A percentile compares a stretch with the other conserved stretches of the same genome.
phyloP scores from a whole-genome alignment of 768 basidiomycete species.

The Lentinula raphanica region DNA sequence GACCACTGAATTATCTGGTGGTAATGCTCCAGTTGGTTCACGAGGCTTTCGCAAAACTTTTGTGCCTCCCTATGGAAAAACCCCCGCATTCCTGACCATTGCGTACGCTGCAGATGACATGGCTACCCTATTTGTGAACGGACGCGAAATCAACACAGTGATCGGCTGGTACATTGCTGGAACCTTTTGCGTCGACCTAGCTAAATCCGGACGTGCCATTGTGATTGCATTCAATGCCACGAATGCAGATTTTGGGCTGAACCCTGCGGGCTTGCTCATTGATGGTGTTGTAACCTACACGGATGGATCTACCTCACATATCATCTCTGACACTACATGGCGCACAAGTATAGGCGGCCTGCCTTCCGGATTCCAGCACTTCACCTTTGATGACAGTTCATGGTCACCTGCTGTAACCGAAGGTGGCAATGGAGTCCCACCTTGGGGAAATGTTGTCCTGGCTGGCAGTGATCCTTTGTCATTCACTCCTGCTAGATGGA shows the following conservation, averaged over 20 bases:
- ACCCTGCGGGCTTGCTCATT: no score
- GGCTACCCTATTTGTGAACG: constrained; percentile 25
- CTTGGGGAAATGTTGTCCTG: constrained; percentile 13
- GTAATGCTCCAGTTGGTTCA: constrained; percentile 7
- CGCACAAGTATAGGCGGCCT: no score
- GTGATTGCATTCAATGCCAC: no score
- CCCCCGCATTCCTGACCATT: constrained; percentile 15
- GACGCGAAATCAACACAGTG: constrained; percentile 16
- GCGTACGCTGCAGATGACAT: constrained; percentile 23
- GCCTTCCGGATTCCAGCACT: no score
- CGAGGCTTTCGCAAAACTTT: constrained; percentile 25
- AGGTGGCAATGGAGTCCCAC: no score
- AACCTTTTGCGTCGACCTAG: constrained; percentile 15
- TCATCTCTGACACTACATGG: no score
- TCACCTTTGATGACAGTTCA: no score
- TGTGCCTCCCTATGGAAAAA: constrained; percentile 19
- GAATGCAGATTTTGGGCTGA: no score
- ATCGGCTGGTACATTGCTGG: constrained; percentile 14
- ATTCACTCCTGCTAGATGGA: constrained; percentile 21
- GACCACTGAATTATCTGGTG: constrained; percentile 15
- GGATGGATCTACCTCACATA: no score
- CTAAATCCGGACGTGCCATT: constrained; percentile 6
- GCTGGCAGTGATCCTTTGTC: constrained; percentile 12
- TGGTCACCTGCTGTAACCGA: no score
- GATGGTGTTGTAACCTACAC: no score